Base-by-base conservation (phyloP, 495 filamentous ascomycete species). In the Podospora didyma region DNA sequence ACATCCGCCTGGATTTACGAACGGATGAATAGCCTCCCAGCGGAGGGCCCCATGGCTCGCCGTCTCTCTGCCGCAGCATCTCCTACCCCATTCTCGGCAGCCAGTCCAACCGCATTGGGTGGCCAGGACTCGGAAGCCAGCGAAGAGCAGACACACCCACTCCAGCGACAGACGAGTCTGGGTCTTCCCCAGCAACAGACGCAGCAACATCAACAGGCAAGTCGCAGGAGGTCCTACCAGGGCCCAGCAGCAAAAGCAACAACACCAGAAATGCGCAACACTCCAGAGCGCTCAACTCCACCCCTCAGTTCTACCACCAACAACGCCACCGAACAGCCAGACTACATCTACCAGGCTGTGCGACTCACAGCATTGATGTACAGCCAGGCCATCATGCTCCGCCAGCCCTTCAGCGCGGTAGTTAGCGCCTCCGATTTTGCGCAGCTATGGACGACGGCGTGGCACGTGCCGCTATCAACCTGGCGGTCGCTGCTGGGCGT, bases 1-100 rank as follows among this genome's bases (percentile, higher is more conserved):
- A 69, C 65, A 4, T 63, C 69, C 1, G 62, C 61, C 0, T 74
- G 72, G 72, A 69, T 70, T 42, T 61, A 73, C 53, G 60, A 68
- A 10, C 59, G 64, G 21, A 68, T 70, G 20, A 16, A 39, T n/a
- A 42, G 54, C 21, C 61, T 73, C 7, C 68, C 71, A 5, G 45
- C 54, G 2, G 55, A 64, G 2, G 54, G 47, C 0, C 68, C 64
- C 11, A 41, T 53, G 3, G 42, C n/a, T 1, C 56, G 45, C 17
- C 45, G 54, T 2, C 44, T 20, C 35, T 57, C 61, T 16, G 45
- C 24, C 37, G 50, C 55, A 5, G 51, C 56, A 12, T 24, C 61
- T 10, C 31, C 55, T 21, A 26, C 41, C 34, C 17, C 49, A 19
- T 42, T 31, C 12, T 51, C 49, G 1, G 37, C 28, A 3, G 20